Base-by-base conservation (phyloP, 306 rosid genomes). In the Castanea crenata region DNA sequence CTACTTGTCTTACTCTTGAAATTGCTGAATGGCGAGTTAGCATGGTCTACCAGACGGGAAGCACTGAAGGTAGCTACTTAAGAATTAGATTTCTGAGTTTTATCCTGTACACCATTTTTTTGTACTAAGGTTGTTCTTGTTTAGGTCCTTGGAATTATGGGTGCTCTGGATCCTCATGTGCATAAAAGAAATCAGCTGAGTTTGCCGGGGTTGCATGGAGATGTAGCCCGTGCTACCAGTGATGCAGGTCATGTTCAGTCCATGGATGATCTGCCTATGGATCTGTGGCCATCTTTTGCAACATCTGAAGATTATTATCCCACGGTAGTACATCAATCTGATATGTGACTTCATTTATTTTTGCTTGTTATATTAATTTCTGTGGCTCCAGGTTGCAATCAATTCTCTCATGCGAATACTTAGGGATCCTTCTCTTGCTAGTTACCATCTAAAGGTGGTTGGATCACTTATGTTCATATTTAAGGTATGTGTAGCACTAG, bases 1-100 rank as follows among this genome's bases (percentile, higher is more conserved):
- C 84, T 95, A 79, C 99, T 95, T 79, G 95, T 95, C 82, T 85
- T 93, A 49, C 93, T 95, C 63, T 89, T 95, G 86, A 95, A 95
- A 85, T 87, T 95, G 85, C 87, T 95, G 80, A 92, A 93, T 85
- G 98, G 99, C 25, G 98, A 93, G 85, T 86, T 95, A 55, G 91
- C 92, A n/a, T 95, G 99, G 99, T 93, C 99, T 74, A 95, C 99
- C 29, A 91, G 99, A 80, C 96, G 99, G 6, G 98, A 95, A 93
- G 99, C 86, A 52, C 85, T 95, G 71, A 95, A 95, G 99, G 99
- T 95, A 85, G 74, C 64, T 56, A 67, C 81, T 35, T 74, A 18
- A 80, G 74, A 62, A 38, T 27, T 75, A 64, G 77, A 81, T 62
- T 80, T 55, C 65, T 82, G 73, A 57, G 21, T 79, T 61, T 35